phyloP scores from a whole-genome alignment of 495 filamentous ascomycete genomes.

The Talaromyces wortmannii region DNA sequence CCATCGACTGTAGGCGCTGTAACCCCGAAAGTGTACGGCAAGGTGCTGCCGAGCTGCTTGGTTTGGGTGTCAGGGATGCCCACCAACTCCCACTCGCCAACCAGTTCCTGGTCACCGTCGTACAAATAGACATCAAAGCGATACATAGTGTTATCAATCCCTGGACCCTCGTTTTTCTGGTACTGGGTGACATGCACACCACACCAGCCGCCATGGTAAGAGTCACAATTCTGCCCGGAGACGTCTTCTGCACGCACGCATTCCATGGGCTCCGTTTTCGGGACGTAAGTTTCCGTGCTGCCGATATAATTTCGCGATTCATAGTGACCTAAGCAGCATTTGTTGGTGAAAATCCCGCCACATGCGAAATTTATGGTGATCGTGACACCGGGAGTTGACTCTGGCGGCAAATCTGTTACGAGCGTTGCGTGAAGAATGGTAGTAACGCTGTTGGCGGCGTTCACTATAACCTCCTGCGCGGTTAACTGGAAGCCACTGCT shows the following conservation, averaged over 20 bases:
- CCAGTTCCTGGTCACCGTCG: neutral
- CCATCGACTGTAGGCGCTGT: neutral
- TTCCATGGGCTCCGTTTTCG: neutral
- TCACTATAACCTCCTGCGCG: neutral
- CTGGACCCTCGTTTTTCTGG: neutral
- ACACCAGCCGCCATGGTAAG: neutral
- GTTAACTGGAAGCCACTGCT: neutral
- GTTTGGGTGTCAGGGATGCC: neutral
- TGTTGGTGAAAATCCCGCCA: neutral
- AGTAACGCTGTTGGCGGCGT: neutral
- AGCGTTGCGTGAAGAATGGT: neutral
- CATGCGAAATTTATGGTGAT: neutral
- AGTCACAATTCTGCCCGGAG: neutral
- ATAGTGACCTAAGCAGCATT: neutral
- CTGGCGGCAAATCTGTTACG: neutral
- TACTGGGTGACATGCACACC: neutral
- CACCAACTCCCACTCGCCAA: neutral
- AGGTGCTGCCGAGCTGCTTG: neutral
- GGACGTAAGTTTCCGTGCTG: neutral
- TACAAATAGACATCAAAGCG: neutral
- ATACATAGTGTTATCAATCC: neutral
- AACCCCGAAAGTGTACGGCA: neutral
- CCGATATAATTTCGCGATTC: neutral
- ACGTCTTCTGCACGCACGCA: neutral
- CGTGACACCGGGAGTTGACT: neutral